Evolutionary conservation across 257 asterid species (phyloP).

Genomic region (Solanum lycopersicoides): DNA sequence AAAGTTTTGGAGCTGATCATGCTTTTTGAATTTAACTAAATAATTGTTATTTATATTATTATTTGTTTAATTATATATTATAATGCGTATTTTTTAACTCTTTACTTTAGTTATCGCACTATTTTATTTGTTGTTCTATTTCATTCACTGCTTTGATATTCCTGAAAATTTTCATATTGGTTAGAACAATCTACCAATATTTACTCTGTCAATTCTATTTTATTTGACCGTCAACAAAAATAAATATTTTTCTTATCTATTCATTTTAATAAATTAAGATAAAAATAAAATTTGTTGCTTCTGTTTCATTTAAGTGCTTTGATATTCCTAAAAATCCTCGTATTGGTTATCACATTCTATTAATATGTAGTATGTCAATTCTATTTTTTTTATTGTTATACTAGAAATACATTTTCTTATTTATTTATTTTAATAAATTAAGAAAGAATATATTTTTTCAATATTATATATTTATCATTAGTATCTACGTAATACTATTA

Average conservation of each 20-base stretch:
- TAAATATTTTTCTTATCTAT: no score
- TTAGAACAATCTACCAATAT: background rate
- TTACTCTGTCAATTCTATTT: background rate
- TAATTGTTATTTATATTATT: no score
- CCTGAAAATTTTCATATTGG: background rate
- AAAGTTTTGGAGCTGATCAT: background rate
- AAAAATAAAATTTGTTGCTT: background rate
- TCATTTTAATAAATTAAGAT: background rate
- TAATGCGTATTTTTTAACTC: no score
- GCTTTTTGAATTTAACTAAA: background rate
- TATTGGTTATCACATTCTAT: no score
- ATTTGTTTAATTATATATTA: no score
- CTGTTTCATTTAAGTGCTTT: background rate
- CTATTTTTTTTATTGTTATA: background rate
- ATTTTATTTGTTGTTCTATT: background rate
- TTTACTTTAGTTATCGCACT: background rate
- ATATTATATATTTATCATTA: background rate
- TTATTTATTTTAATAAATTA: no score
- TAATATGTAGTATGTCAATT: background rate
- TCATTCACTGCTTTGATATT: accelerated
- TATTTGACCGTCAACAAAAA: no score
- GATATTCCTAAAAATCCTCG: background rate
- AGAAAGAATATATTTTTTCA: background rate
- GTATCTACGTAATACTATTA: background rate
- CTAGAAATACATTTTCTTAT: no score